A percentile compares a stretch with the other conserved stretches of the same genome.
Evolutionary conservation across 805 yeast species (phyloP).

Genomic region (Maudiozyma barnettii): DNA sequence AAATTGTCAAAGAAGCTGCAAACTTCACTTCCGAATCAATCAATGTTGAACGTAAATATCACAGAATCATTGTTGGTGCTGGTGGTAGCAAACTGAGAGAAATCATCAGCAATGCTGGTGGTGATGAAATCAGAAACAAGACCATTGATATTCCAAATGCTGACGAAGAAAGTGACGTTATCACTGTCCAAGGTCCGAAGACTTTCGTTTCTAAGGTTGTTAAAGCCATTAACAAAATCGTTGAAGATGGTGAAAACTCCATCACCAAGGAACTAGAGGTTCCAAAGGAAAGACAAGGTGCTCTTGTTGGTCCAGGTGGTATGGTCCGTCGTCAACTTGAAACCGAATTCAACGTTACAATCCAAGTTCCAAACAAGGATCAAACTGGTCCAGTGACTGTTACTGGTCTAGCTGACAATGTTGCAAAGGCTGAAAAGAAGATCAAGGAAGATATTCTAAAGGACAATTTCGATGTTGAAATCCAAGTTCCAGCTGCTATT

Average conservation of each 20-base stretch:
- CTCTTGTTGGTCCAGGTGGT: constrained; percentile 77
- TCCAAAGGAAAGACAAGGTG: constrained; percentile 65
- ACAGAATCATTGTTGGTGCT: constrained; percentile 67
- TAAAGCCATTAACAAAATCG: constrained; percentile 50
- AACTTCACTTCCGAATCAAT: constrained; percentile 50
- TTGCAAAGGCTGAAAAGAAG: constrained; percentile 54
- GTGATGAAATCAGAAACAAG: constrained; percentile 35
- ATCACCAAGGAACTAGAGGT: constrained; percentile 44
- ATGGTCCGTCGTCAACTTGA: constrained; percentile 62
- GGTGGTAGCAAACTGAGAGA: constrained; percentile 66
- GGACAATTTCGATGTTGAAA: constrained; percentile 43
- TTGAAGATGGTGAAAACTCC: constrained; percentile 54
- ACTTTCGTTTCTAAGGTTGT: constrained; percentile 60
- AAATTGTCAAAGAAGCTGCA: constrained; percentile 54
- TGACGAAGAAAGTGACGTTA: constrained; percentile 44
- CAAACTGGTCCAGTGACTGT: constrained; percentile 46
- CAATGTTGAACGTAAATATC: constrained; percentile 64
- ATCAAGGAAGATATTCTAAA: constrained; percentile 47
- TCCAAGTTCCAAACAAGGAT: constrained; percentile 56
- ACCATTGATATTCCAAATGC: constrained; percentile 52
- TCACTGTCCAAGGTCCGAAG: constrained; percentile 69
- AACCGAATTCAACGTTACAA: constrained; percentile 51
- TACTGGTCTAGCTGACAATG: constrained; percentile 56
- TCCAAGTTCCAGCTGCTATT: constrained; percentile 47
- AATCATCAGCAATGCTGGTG: constrained; percentile 73